Evolutionary conservation across 257 asterid genomes (phyloP).

Genomic region (Scutellaria minor): DNA sequence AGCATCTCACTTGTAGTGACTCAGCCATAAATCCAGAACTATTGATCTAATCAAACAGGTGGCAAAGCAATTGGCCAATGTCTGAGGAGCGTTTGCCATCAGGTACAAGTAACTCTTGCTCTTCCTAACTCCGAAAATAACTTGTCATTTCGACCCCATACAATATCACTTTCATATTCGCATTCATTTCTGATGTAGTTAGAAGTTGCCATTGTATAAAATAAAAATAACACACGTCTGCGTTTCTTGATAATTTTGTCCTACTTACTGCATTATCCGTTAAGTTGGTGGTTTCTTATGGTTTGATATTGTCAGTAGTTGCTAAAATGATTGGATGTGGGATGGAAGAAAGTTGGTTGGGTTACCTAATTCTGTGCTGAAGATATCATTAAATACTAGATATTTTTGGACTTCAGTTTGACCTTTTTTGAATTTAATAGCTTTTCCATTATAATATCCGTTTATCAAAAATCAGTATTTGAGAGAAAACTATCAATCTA

Average conservation of each 20-base stretch:
- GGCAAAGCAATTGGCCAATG: conserved; percentile 18
- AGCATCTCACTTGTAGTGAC: background rate
- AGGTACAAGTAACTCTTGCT: conserved; percentile 32
- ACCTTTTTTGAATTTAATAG: too few relatives aligned
- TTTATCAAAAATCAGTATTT: too few relatives aligned
- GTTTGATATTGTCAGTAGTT: background rate
- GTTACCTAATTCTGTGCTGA: too few relatives aligned
- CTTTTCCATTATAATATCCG: too few relatives aligned
- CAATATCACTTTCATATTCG: background rate
- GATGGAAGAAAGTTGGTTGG: too few relatives aligned
- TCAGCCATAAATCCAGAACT: too few relatives aligned
- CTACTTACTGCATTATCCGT: background rate
- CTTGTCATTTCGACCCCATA: background rate
- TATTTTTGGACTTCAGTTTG: too few relatives aligned
- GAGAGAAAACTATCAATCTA: too few relatives aligned
- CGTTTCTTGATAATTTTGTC: conserved; percentile 15
- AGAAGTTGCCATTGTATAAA: background rate
- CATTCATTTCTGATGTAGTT: background rate
- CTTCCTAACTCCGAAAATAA: conserved; percentile 15
- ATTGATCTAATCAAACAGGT: background rate
- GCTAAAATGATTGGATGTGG: background rate
- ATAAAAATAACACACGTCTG: background rate
- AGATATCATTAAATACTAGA: too few relatives aligned
- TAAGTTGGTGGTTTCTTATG: background rate
- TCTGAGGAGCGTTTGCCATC: conserved; percentile 27